A percentile compares a stretch with the other conserved stretches of the same genome.
Evolutionary conservation across 2,329 filamentous ascomycete species (phyloP).

Genomic region (Cadophora malorum): DNA sequence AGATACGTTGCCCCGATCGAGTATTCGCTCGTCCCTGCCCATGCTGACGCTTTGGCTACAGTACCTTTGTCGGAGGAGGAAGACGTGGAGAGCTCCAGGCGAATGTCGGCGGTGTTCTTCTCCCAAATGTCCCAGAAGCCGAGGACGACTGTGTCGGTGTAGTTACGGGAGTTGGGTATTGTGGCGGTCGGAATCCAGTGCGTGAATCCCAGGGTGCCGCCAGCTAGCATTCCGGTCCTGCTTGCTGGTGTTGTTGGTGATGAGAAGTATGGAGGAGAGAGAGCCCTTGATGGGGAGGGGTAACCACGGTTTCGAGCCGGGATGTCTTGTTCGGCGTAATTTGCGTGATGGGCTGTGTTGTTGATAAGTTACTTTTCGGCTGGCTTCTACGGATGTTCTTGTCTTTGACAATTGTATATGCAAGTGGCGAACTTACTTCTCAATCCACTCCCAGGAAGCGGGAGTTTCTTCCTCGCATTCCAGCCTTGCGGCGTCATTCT

Average conservation of each 20-base stretch:
- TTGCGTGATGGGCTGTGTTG: neutral
- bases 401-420: neutral
- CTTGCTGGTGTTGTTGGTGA: neutral
- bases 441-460: slow-evolving; percentile 1
- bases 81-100: neutral
- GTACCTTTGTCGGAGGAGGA: neutral
- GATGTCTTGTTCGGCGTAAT: neutral
- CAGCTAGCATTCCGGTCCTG: neutral
- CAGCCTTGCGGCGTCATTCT: slow-evolving; percentile 1
- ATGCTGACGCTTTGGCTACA: neutral
- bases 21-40: neutral
- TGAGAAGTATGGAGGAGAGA: neutral
- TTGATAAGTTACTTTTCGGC: too few species aligned
- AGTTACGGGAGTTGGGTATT: neutral
- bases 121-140: neutral
- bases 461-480: neutral
- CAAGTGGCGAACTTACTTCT: neutral
- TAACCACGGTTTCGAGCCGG: neutral
- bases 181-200: neutral
- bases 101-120: neutral
- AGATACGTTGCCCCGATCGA: neutral
- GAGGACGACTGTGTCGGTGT: neutral
- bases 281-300: neutral
- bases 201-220: neutral
- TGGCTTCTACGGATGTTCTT: too few species aligned